These are phyloP conservation scores for Bryopsis sp. DNA, from an alignment of 139 green algal genomes.

Conservation along the genomic window DNA sequence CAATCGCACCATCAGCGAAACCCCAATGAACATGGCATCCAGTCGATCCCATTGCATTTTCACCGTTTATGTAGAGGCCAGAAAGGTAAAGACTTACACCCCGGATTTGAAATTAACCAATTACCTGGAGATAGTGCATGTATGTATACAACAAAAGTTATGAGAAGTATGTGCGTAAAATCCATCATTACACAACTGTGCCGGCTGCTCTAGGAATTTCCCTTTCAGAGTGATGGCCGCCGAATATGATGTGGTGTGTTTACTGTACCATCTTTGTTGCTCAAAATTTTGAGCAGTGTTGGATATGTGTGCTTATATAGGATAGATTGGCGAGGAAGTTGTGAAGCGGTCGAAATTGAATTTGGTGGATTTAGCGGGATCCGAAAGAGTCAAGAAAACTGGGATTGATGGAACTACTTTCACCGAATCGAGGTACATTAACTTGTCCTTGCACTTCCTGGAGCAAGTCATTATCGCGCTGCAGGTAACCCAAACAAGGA, in stretches of 20 bases:
- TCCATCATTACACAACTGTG: no score
- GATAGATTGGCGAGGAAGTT: slow-evolving; percentile 41
- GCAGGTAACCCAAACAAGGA: slow-evolving; percentile 25
- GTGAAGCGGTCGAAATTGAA: slow-evolving; percentile 64
- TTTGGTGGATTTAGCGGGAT: slow-evolving; percentile 62
- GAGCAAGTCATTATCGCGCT: slow-evolving; percentile 61
- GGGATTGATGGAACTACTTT: slow-evolving; percentile 56
- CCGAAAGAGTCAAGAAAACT: slow-evolving; percentile 55
- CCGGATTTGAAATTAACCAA: no score
- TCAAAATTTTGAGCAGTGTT: no score
- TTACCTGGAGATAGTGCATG: no score
- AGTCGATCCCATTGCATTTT: slow-evolving; percentile 82
- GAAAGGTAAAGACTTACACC: slow-evolving; percentile 40
- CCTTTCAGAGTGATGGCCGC: no score
- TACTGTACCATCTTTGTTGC: neutral
- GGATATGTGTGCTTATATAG: neutral
- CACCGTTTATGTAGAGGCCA: slow-evolving; percentile 58
- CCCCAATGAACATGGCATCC: slow-evolving; percentile 77
- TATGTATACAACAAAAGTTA: no score
- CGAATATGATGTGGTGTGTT: no score
- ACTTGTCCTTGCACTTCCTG: slow-evolving; percentile 75
- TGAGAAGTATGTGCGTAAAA: no score
- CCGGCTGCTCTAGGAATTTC: neutral
- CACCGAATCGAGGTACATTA: slow-evolving; percentile 82
- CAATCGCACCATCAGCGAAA: slow-evolving; percentile 80